Base-by-base conservation (phyloP, 2,329 filamentous ascomycete species). In the Boeremia exigua region DNA sequence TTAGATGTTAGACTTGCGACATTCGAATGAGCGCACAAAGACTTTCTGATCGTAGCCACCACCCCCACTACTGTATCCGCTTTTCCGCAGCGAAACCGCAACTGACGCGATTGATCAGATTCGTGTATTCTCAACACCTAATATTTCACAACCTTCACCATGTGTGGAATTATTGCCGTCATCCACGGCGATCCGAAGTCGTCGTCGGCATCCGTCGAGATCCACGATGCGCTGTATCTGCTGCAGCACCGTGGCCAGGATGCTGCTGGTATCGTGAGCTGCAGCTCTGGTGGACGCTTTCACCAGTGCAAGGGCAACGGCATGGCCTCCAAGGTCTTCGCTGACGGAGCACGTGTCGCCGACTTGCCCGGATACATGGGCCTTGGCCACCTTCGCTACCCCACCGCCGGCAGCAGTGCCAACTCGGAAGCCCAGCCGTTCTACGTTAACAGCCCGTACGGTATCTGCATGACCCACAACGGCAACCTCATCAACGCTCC, bases 251-350 rank as follows among this genome's bases (percentile, higher is more conserved):
- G 90, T 69, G 91, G 91, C 48, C 92, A 96, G 75, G 92, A 96
- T 87, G 92, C 92, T 45, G 90, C 88, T 51, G 92, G 92, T 61
- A 94, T 96, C 65, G 86, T 92, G 45, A 90, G 81, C 67, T 92
- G 82, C 82, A 88, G 84, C 65, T 83, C 80, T 12, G 90, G 90
- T 32, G 92, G 93, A 59, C 84, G 91, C 38, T 88, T 96, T 64
- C 94, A 89, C 74, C 91, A 96, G 73, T 89, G 90, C 81, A 97
- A 97, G 79, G 92, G 92, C 63, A 92, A 92, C 71, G 93, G 92
- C 51, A 89, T 96, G 84, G 92, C 90, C 36, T 85, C 88, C 54
- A 90, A 88, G 73, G 92, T 96, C 65, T 96, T 96, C 77, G 82
- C 88, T 48, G 90, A 96, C 61, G 92, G 91, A 62, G 83, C 86